phyloP scores from a whole-genome alignment of 768 basidiomycete genomes.

The Russula earlei region DNA sequence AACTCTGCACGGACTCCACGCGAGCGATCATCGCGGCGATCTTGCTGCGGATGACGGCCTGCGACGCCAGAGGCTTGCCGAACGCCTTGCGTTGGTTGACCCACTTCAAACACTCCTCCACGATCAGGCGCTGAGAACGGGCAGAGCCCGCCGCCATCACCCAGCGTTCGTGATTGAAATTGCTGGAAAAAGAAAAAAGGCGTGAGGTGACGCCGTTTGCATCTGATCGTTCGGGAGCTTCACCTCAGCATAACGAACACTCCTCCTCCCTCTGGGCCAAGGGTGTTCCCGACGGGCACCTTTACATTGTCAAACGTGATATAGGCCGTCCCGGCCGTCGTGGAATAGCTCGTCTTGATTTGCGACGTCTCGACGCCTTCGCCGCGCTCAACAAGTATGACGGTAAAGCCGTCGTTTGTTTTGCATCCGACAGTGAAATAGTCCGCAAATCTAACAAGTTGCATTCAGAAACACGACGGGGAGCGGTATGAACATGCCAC shows the following conservation, averaged over 20 bases:
- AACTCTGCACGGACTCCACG: constrained; percentile 71
- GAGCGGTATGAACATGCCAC: constrained; percentile 11
- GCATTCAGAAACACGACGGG: neutral
- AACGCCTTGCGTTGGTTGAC: constrained; percentile 82
- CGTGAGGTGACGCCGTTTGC: neutral
- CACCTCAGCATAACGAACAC: constrained; percentile 53
- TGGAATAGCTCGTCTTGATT: constrained; percentile 88
- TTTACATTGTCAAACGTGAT: constrained; percentile 78
- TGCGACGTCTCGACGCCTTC: constrained; percentile 77
- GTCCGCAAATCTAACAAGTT: constrained; percentile 31
- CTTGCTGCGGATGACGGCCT: constrained; percentile 83
- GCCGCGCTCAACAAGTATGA: constrained; percentile 74
- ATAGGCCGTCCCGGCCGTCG: constrained; percentile 78
- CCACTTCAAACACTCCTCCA: constrained; percentile 92
- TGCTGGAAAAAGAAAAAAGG: constrained; percentile 37
- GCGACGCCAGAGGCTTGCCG: constrained; percentile 75
- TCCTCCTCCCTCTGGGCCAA: constrained; percentile 72
- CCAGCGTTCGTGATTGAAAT: constrained; percentile 95
- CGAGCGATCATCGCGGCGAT: constrained; percentile 85
- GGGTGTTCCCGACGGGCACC: constrained; percentile 80
- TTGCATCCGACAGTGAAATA: constrained; percentile 66
- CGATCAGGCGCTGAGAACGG: constrained; percentile 50
- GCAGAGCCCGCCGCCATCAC: constrained; percentile 74
- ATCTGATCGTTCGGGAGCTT: neutral
- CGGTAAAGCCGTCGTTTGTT: constrained; percentile 69